Conservation (phyloP, 305 asterid genomes). For the Stenogyne calaminthoides region DNA sequence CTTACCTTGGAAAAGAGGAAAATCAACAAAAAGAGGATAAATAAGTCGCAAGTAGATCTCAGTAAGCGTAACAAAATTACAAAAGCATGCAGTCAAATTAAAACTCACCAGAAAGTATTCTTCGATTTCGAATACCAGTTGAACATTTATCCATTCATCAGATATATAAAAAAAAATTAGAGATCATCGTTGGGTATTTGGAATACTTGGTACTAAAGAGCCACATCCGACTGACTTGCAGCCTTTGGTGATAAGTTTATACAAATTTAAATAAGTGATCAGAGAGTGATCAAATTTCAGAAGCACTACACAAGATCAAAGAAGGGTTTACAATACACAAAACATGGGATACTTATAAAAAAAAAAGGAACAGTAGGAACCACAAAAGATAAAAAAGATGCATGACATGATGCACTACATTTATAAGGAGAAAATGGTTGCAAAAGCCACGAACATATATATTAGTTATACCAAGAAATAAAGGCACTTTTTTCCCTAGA, state of each 20-base stretch:
- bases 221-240: conserved; percentile 96
- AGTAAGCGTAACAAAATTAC: neutral
- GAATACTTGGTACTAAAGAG: conserved; percentile 76
- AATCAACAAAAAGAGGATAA: too few species aligned
- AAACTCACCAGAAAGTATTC: conserved; percentile 78
- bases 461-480: too few species aligned
- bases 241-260: conserved; percentile 64
- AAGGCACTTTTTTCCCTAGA: too few species aligned
- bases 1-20: too few species aligned
- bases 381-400: neutral
- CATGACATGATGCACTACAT: too few species aligned
- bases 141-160: conserved; percentile 92
- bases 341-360: neutral
- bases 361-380: neutral
- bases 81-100: conserved; percentile 15
- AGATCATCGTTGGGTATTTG: conserved; percentile 89
- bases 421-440: too few species aligned
- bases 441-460: too few species aligned
- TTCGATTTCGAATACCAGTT: conserved; percentile 95
- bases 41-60: neutral
- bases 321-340: too few species aligned
- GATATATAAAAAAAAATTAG: conserved; percentile 63
- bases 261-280: neutral
- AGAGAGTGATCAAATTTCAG: too few species aligned
- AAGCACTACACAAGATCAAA: too few species aligned